Base-by-base conservation (phyloP, 2,329 filamentous ascomycete genomes). In the Cercospora sp. region DNA sequence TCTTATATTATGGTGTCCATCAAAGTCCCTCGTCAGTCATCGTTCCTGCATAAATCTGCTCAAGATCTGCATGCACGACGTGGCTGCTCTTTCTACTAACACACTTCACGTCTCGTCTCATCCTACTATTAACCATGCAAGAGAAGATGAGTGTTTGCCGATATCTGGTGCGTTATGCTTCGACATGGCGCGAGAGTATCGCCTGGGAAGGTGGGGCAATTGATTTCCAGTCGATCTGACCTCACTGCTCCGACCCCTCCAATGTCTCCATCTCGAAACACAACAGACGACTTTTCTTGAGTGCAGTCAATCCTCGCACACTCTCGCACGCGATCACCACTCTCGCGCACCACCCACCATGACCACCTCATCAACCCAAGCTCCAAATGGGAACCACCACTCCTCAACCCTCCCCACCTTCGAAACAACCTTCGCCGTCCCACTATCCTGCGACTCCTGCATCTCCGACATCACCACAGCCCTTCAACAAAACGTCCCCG, bases 361-460 rank as follows among this genome's bases (percentile, higher is more conserved):
- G 60, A 51, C 60, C 2, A 28, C 60, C 30, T 63, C 61, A 26
- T 9, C 45, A 4, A 31, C 28, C 26, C 3, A 8, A 28, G 23
- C 10, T 30, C 55, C 28, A 1, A 16, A 20, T 1, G 9, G 13
- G 9, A 33, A 7, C 18, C 20, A 16, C 30, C n/a, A 26, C 42
- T 28, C 5, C 12, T 48, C 26, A 55, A 42, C 62, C 68, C 78
- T 80, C 60, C 79, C 78, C 39, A 69, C 76, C 7, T 80, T 80
- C 69, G 78, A 98, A 91, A 96, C 94, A 69, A 90, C 94, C 72
- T 98, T 98, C 80, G 93, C 94, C 71, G 95, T 98, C 74, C 94
- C 93, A 65, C 90, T 98, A 84, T 93, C 90, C 81, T 98, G 95
- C 83, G 90, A 96, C 75, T 85, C 87, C 77, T 98, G 95, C 83